Evolutionary conservation across 2,329 filamentous ascomycete species (phyloP).

Genomic region (Cladophialophora bantiana): DNA sequence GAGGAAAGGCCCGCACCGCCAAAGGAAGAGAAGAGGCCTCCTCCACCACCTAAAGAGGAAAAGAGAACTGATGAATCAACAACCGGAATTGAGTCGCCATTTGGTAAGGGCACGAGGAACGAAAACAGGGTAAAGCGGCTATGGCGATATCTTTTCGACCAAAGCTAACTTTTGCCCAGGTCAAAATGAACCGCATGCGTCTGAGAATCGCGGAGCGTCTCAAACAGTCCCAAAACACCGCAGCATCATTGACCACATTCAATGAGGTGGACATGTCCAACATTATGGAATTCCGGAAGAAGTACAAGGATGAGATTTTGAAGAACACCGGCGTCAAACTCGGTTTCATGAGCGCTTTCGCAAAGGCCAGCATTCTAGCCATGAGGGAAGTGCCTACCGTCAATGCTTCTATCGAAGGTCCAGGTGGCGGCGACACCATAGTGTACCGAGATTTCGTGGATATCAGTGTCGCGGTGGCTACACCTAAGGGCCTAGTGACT

Average conservation of each 20-base stretch:
- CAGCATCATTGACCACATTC: conserved; percentile 95
- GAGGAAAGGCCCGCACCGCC: conserved; percentile 46
- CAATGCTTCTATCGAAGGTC: conserved; percentile 96
- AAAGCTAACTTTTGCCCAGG: conserved; percentile 58
- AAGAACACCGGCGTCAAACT: conserved; percentile 98
- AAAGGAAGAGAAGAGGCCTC: conserved; percentile 45
- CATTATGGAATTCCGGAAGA: conserved; percentile 94
- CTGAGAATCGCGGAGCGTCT: conserved; percentile 95
- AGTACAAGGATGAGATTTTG: conserved; percentile 94
- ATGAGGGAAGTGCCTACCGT: conserved; percentile 95
- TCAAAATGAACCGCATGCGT: conserved; percentile 99
- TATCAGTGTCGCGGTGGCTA: conserved; percentile 95
- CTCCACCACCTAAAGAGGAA: conserved; percentile 46
- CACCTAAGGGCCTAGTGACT: conserved; percentile 95
- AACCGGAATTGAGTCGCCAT: conserved; percentile 45
- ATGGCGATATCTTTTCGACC: conserved; percentile 24
- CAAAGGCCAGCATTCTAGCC: conserved; percentile 84
- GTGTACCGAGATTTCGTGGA: conserved; percentile 99
- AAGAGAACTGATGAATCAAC: conserved; percentile 45
- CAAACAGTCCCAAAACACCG: conserved; percentile 99
- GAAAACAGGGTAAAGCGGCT: conserved; percentile 77
- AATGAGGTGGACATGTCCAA: conserved; percentile 99
- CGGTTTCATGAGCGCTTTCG: conserved; percentile 99
- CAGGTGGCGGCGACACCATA: conserved; percentile 93
- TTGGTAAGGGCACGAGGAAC: conserved; percentile 72